Conservation (phyloP, 176 grass and related monocot species). For the Carex myosuroides region DNA sequence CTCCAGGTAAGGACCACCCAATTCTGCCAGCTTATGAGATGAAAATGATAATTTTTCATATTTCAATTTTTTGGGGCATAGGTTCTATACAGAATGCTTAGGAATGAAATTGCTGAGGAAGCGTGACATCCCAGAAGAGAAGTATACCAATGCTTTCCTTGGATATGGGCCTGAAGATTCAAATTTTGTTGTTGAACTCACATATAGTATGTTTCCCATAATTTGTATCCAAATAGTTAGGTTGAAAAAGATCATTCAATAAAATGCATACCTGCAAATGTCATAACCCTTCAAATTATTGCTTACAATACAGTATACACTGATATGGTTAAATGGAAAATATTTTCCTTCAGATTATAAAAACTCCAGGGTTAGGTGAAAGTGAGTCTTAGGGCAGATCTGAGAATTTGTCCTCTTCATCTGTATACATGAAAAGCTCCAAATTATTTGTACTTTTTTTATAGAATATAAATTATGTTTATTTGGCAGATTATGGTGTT, state of each 20-base stretch:
- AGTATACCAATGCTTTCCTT: conserved; percentile 82
- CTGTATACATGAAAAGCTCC: neutral
- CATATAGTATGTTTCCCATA: conserved; percentile 43
- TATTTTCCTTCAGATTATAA: conserved; percentile 4
- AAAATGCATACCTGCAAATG: neutral
- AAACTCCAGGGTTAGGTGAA: neutral
- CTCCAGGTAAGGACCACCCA: neutral
- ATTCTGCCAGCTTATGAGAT: neutral
- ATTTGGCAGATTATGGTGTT: conserved; percentile 62
- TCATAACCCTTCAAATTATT: neutral
- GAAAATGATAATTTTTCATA: neutral
- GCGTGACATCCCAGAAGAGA: conserved; percentile 76
- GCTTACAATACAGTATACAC: neutral
- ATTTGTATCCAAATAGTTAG: neutral
- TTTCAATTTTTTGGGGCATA: conserved; percentile 19
- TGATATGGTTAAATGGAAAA: neutral
- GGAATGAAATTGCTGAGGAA: conserved; percentile 89
- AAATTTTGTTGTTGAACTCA: conserved; percentile 73
- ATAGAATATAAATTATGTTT: neutral
- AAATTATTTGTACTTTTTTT: neutral
- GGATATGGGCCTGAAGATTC: conserved; percentile 83
- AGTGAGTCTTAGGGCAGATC: neutral
- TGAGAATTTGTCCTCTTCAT: neutral
- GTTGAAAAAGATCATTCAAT: neutral
- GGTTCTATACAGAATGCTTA: conserved; percentile 87